A percentile compares a stretch with the other conserved stretches of the same genome.
These are phyloP conservation scores for Citrus sp. DNA, from an alignment of 345 rosid species.

Conservation along the genomic window DNA sequence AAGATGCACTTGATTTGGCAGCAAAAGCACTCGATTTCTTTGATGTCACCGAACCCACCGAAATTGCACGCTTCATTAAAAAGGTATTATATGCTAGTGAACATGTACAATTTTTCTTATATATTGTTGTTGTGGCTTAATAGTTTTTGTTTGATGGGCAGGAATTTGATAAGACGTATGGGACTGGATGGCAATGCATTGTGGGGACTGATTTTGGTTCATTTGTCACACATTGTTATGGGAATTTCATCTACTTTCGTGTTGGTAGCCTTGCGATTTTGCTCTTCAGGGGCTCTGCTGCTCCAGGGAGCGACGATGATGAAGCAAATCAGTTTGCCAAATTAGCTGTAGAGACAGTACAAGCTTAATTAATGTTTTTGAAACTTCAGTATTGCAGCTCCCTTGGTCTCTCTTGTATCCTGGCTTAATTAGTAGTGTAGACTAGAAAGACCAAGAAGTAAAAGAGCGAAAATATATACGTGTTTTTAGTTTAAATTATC, in stretches of 20 bases:
- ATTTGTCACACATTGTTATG: constrained; percentile 57
- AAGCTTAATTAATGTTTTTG: constrained; percentile 4
- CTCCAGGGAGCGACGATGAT: constrained; percentile 10
- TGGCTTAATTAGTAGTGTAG: constrained; percentile 6
- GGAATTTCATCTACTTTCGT: constrained; percentile 58
- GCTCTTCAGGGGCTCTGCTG: constrained; percentile 62
- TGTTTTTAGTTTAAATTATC: no score
- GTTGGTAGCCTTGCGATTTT: constrained; percentile 57
- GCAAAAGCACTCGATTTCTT: constrained; percentile 77
- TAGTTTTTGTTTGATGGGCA: constrained; percentile 18
- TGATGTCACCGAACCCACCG: constrained; percentile 66
- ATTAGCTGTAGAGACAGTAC: constrained; percentile 9
- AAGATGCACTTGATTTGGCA: constrained; percentile 63
- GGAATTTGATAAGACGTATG: constrained; percentile 54
- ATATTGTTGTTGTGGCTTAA: neutral
- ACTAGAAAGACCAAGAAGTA: neutral
- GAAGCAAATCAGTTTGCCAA: constrained; percentile 16
- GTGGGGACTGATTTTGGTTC: constrained; percentile 71
- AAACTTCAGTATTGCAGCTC: neutral
- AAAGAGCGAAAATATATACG: no score
- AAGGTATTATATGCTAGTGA: constrained; percentile 33
- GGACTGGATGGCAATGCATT: constrained; percentile 68
- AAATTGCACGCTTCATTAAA: constrained; percentile 73
- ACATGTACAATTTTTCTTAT: neutral
- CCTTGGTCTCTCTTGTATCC: neutral